phyloP scores from a whole-genome alignment of 2,329 filamentous ascomycete species.

The Purpureocillium takamizusanense region DNA sequence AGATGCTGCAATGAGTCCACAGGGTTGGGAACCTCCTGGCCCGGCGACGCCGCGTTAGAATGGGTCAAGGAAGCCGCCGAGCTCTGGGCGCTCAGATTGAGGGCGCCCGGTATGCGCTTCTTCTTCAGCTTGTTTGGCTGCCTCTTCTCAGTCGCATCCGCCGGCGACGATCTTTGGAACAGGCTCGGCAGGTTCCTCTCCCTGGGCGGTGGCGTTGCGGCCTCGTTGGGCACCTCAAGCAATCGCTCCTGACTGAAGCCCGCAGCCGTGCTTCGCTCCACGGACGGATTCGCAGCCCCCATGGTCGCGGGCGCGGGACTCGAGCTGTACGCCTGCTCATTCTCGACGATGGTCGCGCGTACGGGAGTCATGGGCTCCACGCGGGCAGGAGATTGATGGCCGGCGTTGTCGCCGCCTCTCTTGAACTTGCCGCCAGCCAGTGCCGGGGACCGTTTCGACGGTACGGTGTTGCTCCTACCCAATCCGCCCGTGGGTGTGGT shows the following conservation, averaged over 20 bases:
- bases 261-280: conserved; percentile 19
- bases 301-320: conserved; percentile 19
- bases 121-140: conserved; percentile 89
- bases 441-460: conserved; percentile 78
- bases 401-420: conserved; percentile 21
- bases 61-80: conserved; percentile 65
- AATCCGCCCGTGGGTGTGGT: conserved; percentile 49
- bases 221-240: conserved; percentile 30
- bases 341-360: conserved; percentile 13
- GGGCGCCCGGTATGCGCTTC: conserved; percentile 65
- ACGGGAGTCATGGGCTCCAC: conserved; percentile 29
- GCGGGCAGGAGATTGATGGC: conserved; percentile 21
- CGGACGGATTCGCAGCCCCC: conserved; percentile 14
- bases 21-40: conserved; percentile 34
- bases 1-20: conserved; percentile 24
- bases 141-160: conserved; percentile 50
- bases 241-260: conserved; percentile 41
- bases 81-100: conserved; percentile 83
- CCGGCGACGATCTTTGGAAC: conserved; percentile 62
- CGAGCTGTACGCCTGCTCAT: conserved; percentile 11
- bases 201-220: conserved; percentile 49
- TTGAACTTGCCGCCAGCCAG: conserved; percentile 60
- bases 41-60: conserved; percentile 36
- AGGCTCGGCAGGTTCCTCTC: conserved; percentile 62
- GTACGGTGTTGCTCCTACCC: conserved; percentile 77